These are phyloP conservation scores for Endocalyx cinctus DNA, from an alignment of 2,329 filamentous ascomycete genomes.

Conservation along the genomic window DNA sequence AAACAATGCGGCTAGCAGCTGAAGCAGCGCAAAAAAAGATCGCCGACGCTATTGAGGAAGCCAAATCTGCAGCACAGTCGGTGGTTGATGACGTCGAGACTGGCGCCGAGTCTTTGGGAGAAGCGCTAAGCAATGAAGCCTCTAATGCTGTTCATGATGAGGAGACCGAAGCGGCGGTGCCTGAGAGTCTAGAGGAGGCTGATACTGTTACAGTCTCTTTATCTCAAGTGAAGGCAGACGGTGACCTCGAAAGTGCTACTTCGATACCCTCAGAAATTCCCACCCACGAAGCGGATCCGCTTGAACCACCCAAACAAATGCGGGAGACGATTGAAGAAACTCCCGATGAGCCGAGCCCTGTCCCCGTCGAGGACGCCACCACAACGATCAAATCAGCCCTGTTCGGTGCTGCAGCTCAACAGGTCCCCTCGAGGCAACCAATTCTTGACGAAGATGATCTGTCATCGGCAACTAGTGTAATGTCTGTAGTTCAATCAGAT, in stretches of 20 bases:
- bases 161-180: slow-evolving; percentile 13
- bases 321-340: slow-evolving; percentile 30
- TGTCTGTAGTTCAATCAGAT: slow-evolving; percentile 30
- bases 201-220: slow-evolving; percentile 25
- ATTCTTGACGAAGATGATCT: slow-evolving; percentile 46
- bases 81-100: slow-evolving; percentile 16
- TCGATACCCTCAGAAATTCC: slow-evolving; percentile 20
- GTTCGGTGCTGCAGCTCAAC: slow-evolving; percentile 48
- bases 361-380: slow-evolving; percentile 16
- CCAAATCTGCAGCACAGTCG: slow-evolving; percentile 8
- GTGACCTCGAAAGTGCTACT: slow-evolving; percentile 17
- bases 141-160: slow-evolving; percentile 17
- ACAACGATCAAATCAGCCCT: slow-evolving; percentile 40
- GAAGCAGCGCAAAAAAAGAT: slow-evolving; percentile 36
- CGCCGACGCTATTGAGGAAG: slow-evolving; percentile 22
- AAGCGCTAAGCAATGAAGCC: slow-evolving; percentile 27
- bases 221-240: slow-evolving; percentile 14
- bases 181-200: slow-evolving; percentile 18
- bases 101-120: slow-evolving; percentile 7
- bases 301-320: slow-evolving; percentile 24
- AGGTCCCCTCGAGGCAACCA: slow-evolving; percentile 41
- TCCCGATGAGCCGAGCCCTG: slow-evolving; percentile 17
- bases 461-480: slow-evolving; percentile 31
- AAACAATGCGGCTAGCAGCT: slow-evolving; percentile 55
- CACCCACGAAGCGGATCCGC: slow-evolving; percentile 24